Evolutionary conservation across 345 rosid species (phyloP), one percentile per base, ranked within the genome.

Genomic region (Cardamine occulta): DNA sequence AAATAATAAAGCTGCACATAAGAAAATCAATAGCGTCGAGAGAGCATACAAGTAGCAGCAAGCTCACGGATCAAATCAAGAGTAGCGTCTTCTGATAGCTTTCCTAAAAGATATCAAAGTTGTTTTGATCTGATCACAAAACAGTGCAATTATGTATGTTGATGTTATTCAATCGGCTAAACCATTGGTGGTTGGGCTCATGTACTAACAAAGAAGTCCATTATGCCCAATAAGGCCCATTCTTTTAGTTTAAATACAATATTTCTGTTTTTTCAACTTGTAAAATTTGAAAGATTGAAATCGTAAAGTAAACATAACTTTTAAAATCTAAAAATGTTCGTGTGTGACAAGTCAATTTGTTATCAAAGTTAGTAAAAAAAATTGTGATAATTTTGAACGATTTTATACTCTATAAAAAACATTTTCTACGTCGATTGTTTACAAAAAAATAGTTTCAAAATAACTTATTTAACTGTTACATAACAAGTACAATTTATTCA

Each of bases 61-160:
- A 42, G 48, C 48, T 14, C 17, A 42, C 7, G 17, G 47, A 40
- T 40, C 39, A 35, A 21, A 8, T 10, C 15, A 34, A 3, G 34
- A 24, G 10, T 29, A 1, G 74, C 24, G 47, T 53, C 63, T 29
- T 49, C 76, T 72, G 52, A 44, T 40, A 60, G 26, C 28, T 47
- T 71, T 23, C 57, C 7, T 14, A 37, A 32, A 19, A 18, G 2
- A 4, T 7, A 63, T 63, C 28, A 5, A 28, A 42, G 32, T 44
- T 4, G n/a, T 29, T 19, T 10, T 56, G 55, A 58, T 45, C 66
- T 1, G 54, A 68, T 54, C 66, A 14, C 40, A 58, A 45, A 69
- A 69, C 55, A 29, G 63, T 55, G 53, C 17, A 32, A 48, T 1
- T 21, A 1, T 3, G 17, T 13, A 0, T 4, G 2, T 13, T 35